These are phyloP conservation scores for Auriscalpium vulgare DNA, from an alignment of 768 basidiomycete genomes.

Conservation along the genomic window DNA sequence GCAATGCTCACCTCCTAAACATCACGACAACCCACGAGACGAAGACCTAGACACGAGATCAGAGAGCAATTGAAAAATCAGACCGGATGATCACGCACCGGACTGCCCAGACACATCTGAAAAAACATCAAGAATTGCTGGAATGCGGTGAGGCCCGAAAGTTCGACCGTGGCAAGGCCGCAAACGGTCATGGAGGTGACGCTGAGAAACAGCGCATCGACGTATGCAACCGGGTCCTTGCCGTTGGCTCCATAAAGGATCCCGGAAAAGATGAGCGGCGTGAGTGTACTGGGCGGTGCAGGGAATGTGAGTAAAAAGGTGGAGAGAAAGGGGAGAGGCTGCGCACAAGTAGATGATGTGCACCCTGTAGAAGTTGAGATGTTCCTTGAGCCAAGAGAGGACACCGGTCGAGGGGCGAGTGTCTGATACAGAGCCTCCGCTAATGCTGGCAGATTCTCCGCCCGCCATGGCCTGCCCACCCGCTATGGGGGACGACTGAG, in stretches of 20 bases:
- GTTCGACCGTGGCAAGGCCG: slow-evolving; percentile 63
- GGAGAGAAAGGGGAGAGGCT: background rate
- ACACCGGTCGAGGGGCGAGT: too few relatives aligned
- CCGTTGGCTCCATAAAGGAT: slow-evolving; percentile 86
- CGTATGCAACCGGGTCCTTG: slow-evolving; percentile 55
- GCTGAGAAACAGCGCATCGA: slow-evolving; percentile 73
- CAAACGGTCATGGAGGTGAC: slow-evolving; percentile 75
- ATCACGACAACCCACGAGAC: slow-evolving; percentile 83
- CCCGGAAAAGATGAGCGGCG: slow-evolving; percentile 69
- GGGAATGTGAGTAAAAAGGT: background rate
- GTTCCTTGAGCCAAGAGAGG: background rate
- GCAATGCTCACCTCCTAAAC: slow-evolving; percentile 49
- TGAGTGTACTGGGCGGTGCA: slow-evolving; percentile 46
- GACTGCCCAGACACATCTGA: slow-evolving; percentile 72
- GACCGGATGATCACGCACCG: slow-evolving; percentile 39
- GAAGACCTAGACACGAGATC: slow-evolving; percentile 42
- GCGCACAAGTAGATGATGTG: slow-evolving; percentile 37
- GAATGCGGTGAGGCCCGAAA: slow-evolving; percentile 60
- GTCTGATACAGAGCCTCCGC: too few relatives aligned
- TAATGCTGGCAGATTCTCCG: too few relatives aligned
- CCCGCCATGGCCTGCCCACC: too few relatives aligned
- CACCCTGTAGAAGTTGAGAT: slow-evolving; percentile 42
- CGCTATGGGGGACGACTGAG: too few relatives aligned
- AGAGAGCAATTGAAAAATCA: background rate
- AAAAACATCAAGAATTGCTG: slow-evolving; percentile 67